Evolutionary conservation across 257 asterid species (phyloP), one percentile per base, ranked within the genome.

Genomic region (Ajuga chamaepitys): DNA sequence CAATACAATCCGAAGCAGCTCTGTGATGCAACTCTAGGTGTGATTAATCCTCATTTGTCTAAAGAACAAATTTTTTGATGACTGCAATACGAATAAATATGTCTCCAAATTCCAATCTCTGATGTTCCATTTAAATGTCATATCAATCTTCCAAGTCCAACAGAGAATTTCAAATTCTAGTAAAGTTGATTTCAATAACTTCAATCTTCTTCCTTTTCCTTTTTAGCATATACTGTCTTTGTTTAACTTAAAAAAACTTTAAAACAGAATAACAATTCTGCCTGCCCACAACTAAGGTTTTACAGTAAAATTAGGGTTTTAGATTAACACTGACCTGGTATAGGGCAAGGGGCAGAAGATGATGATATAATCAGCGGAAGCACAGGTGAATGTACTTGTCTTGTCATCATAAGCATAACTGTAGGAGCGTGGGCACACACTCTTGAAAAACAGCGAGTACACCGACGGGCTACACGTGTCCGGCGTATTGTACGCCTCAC

Each of bases 351-450:
- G 97, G 78, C 99, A 93, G 76, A 93, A 93, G 72, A 89, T 78
- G 80, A 93, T 89, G 14, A 84, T 65, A 53, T 93, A 93, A 71
- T 93, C 99, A 11, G 99, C 94, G n/a, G 69, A 61, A 8, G 88
- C 78, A 66, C 99, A 89, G 74, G 99, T 93, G 80, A 93, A 93
- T 54, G 99, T 93, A 47, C 99, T 93, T 3, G 99, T 93, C 74
- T 78, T 66, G 20, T 93, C 99, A 42, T 93, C 99, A 58, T 93
- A 93, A 3, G 99, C 99, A 44, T 89, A 93, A 58, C 99, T 93
- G 62, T 93, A 93, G 4, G 99, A 79, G 28, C 99, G 85, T 0
- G 98, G 98, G 69, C 98, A 93, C 14, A 95, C 96, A 59, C 75
- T 76, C 86, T 93, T 93, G 81, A 93, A 93, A 75, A 76, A 89